A percentile compares a stretch with the other conserved stretches of the same genome.
phyloP scores from a whole-genome alignment of 495 filamentous ascomycete species.

The Annulohypoxylon moriforme region DNA sequence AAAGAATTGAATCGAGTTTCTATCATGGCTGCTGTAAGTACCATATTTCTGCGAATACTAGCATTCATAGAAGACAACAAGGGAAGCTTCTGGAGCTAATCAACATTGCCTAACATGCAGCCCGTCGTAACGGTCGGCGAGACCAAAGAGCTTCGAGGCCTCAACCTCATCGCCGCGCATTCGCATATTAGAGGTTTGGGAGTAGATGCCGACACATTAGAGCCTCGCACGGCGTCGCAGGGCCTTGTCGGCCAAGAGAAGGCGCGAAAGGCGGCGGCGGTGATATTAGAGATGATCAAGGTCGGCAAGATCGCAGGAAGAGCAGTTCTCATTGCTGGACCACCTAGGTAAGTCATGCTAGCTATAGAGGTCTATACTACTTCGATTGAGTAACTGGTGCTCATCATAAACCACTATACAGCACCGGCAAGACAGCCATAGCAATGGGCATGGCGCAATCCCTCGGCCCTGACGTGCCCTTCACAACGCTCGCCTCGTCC shows the following conservation, averaged over 20 bases:
- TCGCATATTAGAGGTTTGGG: constrained; percentile 97
- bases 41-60: constrained; percentile 4
- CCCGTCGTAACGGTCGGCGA: constrained; percentile 93
- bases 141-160: constrained; percentile 89
- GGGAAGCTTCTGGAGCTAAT: constrained; percentile 26
- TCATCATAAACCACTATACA: constrained; percentile 37
- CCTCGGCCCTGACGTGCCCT: constrained; percentile 91
- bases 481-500: constrained; percentile 92
- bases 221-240: constrained; percentile 86
- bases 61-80: neutral
- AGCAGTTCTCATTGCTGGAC: constrained; percentile 94
- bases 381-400: neutral
- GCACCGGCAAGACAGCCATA: constrained; percentile 98
- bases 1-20: constrained; percentile 11
- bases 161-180: constrained; percentile 98
- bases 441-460: constrained; percentile 99
- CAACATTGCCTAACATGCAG: constrained; percentile 57
- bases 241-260: constrained; percentile 98
- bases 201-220: constrained; percentile 90
- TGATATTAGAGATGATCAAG: constrained; percentile 98
- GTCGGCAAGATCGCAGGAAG: constrained; percentile 97
- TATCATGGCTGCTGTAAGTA: constrained; percentile 45
- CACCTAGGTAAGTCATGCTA: constrained; percentile 70
- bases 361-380: too few relatives aligned
- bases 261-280: constrained; percentile 92